Evolutionary conservation across 345 rosid species (phyloP), one percentile per base, ranked within the genome.

Genomic region (Acer saccharum): DNA sequence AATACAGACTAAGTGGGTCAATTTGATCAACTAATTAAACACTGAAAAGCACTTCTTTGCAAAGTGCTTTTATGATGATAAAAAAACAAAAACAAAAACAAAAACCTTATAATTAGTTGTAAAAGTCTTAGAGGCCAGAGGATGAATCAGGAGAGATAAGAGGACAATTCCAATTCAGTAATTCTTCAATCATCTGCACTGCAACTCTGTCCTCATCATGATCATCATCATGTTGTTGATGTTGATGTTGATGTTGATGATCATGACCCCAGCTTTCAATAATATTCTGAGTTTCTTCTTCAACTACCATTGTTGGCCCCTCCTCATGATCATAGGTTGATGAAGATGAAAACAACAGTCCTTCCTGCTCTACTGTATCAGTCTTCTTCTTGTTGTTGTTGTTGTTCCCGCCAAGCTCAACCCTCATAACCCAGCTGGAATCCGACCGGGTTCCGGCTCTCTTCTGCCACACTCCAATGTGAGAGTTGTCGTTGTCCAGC

Each of bases 391-490:
- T 32, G 39, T 4, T 35, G 6, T 4, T 35, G 39, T 35, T 35
- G 39, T 35, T 35, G 39, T 35, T 35, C 39, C 39, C 6, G 39
- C 88, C 93, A 0, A 92, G 89, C 83, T 90, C 93, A 18, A 92
- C 86, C 70, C 80, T 84, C 93, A 86, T 89, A 67, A 92, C 94
- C 97, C 97, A 92, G 61, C 79, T 87, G 0, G 87, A 85, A 65
- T 75, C 81, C 6, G 94, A 75, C 41, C 83, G 79, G 0, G 89
- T 69, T 12, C 97, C 97, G 18, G 92, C 90, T 0, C 92, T 79
- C 71, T 89, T 90, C 52, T 90, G 94, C 97, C 97, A 92, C 6
- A 92, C 93, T 0, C 92, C 97, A 16, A 92, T 90, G 68, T 90
- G 91, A 7, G 91, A 86, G 72, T 87, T 90, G 64, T 86, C 87